Evolutionary conservation across 2,329 filamentous ascomycete species (phyloP), one percentile per base, ranked within the genome.

Genomic region (Tolypocladium paradoxum): DNA sequence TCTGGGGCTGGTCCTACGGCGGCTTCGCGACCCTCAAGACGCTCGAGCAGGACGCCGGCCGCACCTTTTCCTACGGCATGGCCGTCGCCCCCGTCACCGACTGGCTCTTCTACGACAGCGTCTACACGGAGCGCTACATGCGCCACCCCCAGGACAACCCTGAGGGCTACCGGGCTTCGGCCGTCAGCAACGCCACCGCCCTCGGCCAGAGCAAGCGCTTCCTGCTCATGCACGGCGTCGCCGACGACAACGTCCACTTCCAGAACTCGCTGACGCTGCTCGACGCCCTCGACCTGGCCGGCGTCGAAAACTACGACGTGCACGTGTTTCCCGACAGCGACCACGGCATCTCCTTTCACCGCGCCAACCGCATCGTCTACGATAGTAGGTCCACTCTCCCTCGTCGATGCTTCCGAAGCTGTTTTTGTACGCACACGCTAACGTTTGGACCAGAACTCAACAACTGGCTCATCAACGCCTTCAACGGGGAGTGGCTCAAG

Each of bases 1-100:
- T 99, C 65, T 99, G 93, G 93, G 93, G 93, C 48, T 99, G 93
- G 93, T 95, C 89, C 57, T 99, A 93, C 65, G 93, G 93, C 54
- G 93, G 93, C 12, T 99, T 95, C 75, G 88, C 88, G 76, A 89
- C 93, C 6, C 79, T 99, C 63, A 99, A 99, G 75, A 93, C 90
- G 1, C 83, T 99, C 14, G 93, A 99, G 74, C 80, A 83, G 56
- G 93, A 99, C 66, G 92, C 83, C 9, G 93, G 95, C 6, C 68
- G 82, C 64, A 97, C 91, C 0, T 99, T 96, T 74, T 85, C 85
- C 58, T 99, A 99, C 68, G 95, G 93, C 61, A 96, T 99, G 88
- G 90, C 95, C 7, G 95, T 99, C 50, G 93, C 93, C 1, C 93
- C 93, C 20, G 93, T 99, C n/a, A 97, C 92, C 0, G 91, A 99